A percentile compares a stretch with the other conserved stretches of the same genome.
Evolutionary conservation across 2,329 filamentous ascomycete genomes (phyloP).

Genomic region (Phialophora chinensis): DNA sequence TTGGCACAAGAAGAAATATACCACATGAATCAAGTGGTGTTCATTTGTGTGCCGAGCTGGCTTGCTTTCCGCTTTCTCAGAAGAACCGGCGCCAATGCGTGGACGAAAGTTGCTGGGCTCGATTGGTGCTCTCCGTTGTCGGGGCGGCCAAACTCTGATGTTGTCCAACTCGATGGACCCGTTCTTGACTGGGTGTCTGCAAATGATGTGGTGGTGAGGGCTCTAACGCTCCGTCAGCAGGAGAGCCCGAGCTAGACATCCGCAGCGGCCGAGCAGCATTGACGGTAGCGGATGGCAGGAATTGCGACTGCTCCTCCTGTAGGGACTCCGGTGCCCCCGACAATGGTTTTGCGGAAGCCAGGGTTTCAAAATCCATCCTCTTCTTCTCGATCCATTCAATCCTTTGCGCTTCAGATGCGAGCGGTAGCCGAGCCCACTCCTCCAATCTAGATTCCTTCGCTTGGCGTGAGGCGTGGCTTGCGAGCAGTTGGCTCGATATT

Average conservation of each 20-base stretch:
- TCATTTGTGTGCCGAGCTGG: not conserved
- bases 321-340: not conserved
- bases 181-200: not conserved
- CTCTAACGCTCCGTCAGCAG: not conserved
- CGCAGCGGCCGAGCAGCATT: not conserved
- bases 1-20: not conserved
- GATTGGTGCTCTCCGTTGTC: not conserved
- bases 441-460: conserved; percentile 15
- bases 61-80: conserved; percentile 1
- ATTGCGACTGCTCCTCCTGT: not conserved
- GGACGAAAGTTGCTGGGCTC: conserved; percentile 10
- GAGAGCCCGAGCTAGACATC: not conserved
- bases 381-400: conserved; percentile 11
- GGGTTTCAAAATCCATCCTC: not conserved
- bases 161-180: not conserved
- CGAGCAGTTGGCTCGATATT: not conserved
- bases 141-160: not conserved
- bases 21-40: not conserved
- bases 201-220: not conserved
- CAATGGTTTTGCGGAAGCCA: not conserved
- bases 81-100: conserved; percentile 22
- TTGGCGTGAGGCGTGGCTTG: conserved; percentile 13
- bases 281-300: not conserved
- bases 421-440: conserved; percentile 24
- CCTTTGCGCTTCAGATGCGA: conserved; percentile 10